Evolutionary conservation across 78 protist species (phyloP).

Genomic region (Planoprotostelium fungivorum): DNA sequence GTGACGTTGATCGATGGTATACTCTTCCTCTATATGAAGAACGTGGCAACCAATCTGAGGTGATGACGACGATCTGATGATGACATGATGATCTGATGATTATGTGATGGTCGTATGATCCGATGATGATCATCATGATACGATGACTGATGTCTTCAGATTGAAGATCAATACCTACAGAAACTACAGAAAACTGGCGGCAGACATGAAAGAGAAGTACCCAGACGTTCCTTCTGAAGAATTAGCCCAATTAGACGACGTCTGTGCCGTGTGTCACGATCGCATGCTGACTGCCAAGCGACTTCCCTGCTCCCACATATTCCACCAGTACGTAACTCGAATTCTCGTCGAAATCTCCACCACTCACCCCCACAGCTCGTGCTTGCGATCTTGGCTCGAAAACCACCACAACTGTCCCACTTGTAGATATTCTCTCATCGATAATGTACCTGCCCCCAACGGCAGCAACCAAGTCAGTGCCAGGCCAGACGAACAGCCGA

Average conservation of each 20-base stretch:
- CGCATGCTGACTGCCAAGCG: slow-evolving; percentile 57
- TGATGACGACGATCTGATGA: not conserved
- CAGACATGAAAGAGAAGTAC: slow-evolving; percentile 47
- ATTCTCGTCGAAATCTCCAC: not conserved
- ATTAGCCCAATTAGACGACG: slow-evolving; percentile 40
- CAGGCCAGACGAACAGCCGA: not conserved
- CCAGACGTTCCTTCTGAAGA: slow-evolving; percentile 33
- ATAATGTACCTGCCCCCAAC: slow-evolving; percentile 14
- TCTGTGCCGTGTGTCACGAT: slow-evolving; percentile 75
- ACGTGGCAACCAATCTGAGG: slow-evolving; percentile 33
- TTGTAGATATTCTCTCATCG: slow-evolving; percentile 69
- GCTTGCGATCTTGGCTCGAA: slow-evolving; percentile 77
- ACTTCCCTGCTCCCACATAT: slow-evolving; percentile 70
- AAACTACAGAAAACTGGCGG: slow-evolving; percentile 56
- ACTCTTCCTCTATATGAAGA: slow-evolving; percentile 43
- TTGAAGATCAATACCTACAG: slow-evolving; percentile 42
- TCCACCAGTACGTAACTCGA: slow-evolving; percentile 40
- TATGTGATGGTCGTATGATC: not conserved
- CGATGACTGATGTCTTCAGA: not conserved
- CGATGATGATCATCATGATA: not conserved
- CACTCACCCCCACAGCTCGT: slow-evolving; percentile 45
- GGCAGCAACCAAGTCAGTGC: slow-evolving; percentile 3
- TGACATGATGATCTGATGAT: not conserved
- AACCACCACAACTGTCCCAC: slow-evolving; percentile 77
- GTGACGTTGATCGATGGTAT: slow-evolving; percentile 67